Evolutionary conservation across 768 basidiomycete species (phyloP).

Genomic region (Sporobolomyces roseus): DNA sequence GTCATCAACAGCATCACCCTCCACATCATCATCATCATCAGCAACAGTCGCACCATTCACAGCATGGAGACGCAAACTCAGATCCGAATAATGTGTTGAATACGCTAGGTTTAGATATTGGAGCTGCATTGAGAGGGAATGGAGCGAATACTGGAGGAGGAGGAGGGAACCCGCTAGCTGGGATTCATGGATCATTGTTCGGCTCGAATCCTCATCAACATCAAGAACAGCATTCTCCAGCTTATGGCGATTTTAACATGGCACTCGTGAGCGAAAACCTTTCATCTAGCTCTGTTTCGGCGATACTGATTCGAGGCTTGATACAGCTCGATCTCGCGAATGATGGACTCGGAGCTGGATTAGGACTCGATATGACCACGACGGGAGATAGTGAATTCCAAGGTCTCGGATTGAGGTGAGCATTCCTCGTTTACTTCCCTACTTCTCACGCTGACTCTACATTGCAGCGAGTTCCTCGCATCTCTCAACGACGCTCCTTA

Average conservation of each 20-base stretch:
- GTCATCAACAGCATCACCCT: neutral
- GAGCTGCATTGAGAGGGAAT: conserved; percentile 1
- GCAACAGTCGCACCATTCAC: neutral
- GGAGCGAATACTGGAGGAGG: neutral
- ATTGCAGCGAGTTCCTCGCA: conserved; percentile 73
- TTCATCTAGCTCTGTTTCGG: neutral
- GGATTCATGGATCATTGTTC: conserved; percentile 1
- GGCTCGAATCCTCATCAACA: neutral
- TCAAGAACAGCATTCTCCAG: neutral
- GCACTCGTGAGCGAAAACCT: conserved; percentile 34
- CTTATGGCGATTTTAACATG: conserved; percentile 34
- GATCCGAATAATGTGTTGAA: conserved; percentile 18
- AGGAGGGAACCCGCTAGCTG: neutral
- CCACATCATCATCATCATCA: neutral
- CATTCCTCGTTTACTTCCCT: neutral
- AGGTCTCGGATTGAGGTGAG: conserved; percentile 42
- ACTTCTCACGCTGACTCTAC: neutral
- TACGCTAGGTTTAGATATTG: conserved; percentile 31
- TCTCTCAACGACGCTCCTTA: conserved; percentile 64
- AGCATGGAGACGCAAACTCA: neutral
- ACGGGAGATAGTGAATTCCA: conserved; percentile 41
- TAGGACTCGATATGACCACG: conserved; percentile 31
- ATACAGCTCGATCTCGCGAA: conserved; percentile 41
- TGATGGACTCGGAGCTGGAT: conserved; percentile 24
- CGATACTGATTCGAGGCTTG: neutral